phyloP scores from a whole-genome alignment of 805 yeast species.

The Yarrowia porcina region DNA sequence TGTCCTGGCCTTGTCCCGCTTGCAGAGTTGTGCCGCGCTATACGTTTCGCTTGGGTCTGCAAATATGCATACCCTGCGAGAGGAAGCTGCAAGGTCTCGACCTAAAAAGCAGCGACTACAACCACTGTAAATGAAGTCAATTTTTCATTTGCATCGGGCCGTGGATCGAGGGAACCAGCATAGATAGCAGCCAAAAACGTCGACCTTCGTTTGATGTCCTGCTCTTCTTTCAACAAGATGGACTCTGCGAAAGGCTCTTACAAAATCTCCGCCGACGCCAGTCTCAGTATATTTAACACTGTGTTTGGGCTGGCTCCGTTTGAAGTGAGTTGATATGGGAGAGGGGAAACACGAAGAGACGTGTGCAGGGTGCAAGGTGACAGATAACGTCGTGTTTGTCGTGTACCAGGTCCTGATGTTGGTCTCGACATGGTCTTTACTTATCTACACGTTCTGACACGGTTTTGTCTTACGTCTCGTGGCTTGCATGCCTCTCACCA shows the following conservation, averaged over 20 bases:
- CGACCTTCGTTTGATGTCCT: background rate
- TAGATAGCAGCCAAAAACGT: conserved; percentile 1
- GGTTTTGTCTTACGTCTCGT: background rate
- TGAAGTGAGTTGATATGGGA: conserved; percentile 27
- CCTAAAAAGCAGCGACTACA: background rate
- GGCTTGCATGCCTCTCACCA: background rate
- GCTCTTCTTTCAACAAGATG: conserved; percentile 12
- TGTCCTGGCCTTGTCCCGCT: background rate
- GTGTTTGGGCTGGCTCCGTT: conserved; percentile 33
- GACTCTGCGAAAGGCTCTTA: conserved; percentile 20
- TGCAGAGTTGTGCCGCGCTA: conserved; percentile 10
- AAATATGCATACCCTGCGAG: conserved; percentile 1
- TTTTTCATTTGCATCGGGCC: conserved; percentile 24
- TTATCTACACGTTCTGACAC: background rate
- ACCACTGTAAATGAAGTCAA: background rate
- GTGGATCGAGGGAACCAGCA: conserved; percentile 16
- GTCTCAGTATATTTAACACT: conserved; percentile 26
- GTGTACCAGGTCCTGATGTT: background rate
- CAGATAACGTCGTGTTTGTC: background rate
- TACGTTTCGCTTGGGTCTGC: conserved; percentile 11
- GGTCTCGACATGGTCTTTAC: background rate
- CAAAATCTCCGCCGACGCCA: conserved; percentile 25
- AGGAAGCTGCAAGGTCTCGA: conserved; percentile 13
- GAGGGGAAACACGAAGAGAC: background rate
- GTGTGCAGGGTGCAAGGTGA: background rate